Evolutionary conservation across 2,329 filamentous ascomycete species (phyloP), one percentile per base, ranked within the genome.

Genomic region (Rutstroemia sp.): DNA sequence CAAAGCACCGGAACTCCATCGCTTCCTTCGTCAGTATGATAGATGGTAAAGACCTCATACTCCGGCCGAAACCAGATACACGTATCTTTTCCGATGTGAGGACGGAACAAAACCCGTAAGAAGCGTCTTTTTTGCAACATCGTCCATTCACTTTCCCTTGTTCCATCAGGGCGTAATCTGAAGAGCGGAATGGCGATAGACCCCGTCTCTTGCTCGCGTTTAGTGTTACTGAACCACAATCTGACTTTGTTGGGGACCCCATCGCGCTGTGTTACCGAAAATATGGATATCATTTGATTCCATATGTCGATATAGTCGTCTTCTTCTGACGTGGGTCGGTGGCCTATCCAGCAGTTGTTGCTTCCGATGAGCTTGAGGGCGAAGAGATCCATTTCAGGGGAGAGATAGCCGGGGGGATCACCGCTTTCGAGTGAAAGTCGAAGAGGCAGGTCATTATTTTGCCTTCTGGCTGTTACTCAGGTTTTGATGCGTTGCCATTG

Each of bases 41-140:
- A n/a, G 17, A 64, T 16, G 0, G 34, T 44, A 34, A 61, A 57
- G 17, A 34, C 16, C 8, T 51, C 30, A 50, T 56, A 63, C 21
- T 61, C 58, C 2, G 61, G 61, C 23, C 59, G 58, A 23, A 64
- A 61, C 59, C 61, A 65, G 4, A 63, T 46, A 23, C 56, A 56
- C 16, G 48, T 39, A 8, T 16, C 34, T 23, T 50, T 30, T 12
- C 8, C 2, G 4, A 44, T 17, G 7, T 21, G 45, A 19, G 21
- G 50, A 30, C 19, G 1, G 19, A 54, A 46, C 45, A 56, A 39
- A 0, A 16, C n/a, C 36, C 10, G 48, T 5, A 59, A 21, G 16
- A 17, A 23, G 7, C 19, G 3, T 16, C 44, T 39, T 51, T 48
- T 49, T 36, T 39, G 14, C 4, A 45, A 19, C n/a, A 30, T 47